Base-by-base conservation (phyloP, 2,329 filamentous ascomycete species). In the Chalara sp. region DNA sequence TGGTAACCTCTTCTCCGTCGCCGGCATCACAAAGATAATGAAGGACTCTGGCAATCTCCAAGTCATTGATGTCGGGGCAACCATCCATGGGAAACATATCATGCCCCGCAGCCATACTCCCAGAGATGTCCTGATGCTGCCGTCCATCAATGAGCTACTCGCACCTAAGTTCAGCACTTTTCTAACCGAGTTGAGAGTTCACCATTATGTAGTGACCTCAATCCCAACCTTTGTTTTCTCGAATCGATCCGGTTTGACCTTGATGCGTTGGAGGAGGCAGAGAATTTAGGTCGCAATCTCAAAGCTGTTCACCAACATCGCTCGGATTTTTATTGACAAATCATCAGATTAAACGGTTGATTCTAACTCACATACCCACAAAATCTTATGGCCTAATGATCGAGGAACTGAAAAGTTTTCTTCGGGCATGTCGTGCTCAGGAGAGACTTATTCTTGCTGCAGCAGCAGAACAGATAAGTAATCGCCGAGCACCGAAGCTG, bases 171-270 rank as follows among this genome's bases (percentile, higher is more conserved):
- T 12, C 41, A 31, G 8, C 8, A n/a, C 13, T 8, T 11, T 31
- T 6, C 12, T 45, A 8, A 8, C 30, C 12, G 30, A 46, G 3
- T 64, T 84, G 1, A 72, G 75, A 10, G 67, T 81, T 5, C 81
- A 84, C 47, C 81, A 84, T 60, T 83, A 80, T 0, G 56, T 83
- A 2, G 72, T 84, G 5, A 84, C 81, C 0, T 71, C 73, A 40
- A 68, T 79, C 6, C 76, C 75, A 2, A 74, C 72, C 0, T 44
- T 59, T n/a, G n/a, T 49, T 8, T 40, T 43, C 4, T 42, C 39
- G n/a, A 43, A 41, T 33, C n/a, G 12, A 28, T 21, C 46, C 33
- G 43, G 5, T 54, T 47, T 37, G 30, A 33, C 28, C 46, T 49
- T 29, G 12, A 31, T 6, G 55, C 81, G 4, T 53, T 67, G 5